Evolutionary conservation across 352 stramenopile species (phyloP), one percentile per base, ranked within the genome.

Genomic region (Aphanomyces astaci): DNA sequence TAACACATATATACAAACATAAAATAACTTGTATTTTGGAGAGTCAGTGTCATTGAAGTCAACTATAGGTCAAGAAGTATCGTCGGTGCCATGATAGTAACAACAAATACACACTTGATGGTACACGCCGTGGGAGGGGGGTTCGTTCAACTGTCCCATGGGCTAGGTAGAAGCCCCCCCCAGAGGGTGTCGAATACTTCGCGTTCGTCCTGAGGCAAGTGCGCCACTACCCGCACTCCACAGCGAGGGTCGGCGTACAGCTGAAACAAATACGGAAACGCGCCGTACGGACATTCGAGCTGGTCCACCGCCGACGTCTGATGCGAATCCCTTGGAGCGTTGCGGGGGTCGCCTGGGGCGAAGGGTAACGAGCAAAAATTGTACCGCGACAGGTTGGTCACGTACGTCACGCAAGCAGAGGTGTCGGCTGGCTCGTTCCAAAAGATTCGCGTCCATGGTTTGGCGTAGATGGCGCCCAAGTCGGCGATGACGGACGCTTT

Each of bases 191-290:
- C 4, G 13, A 64, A 64, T 17, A 15, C 31, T 2, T 31, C 30
- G 17, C 33, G 5, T 1, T 46, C 13, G 10, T 27, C n/a, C 4
- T 28, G 32, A 0, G 55, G 7, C 17, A 64, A 22, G 25, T 64
- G 55, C 10, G 32, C 55, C 7, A 64, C 55, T 13, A 64, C 55
- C 25, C 55, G 55, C 11, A 64, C 17, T 7, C 55, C 55, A n/a
- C 30, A 27, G 17, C 30, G 28, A 19, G 36, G 25, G 48, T 64
- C 55, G 15, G 55, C n/a, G 28, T 45, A 49, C 17, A 64, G 4
- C 33, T 64, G 55, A 39, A 64, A 64, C 5, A 64, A 51, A 4
- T 32, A 36, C 9, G 30, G 31, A 36, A 64, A 64, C 10, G 25
- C 55, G 10, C 55, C 55, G 32, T 28, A 25, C 3, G 55, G 25